A percentile compares a stretch with the other conserved stretches of the same genome.
These are phyloP conservation scores for Fusarium subglutinans DNA, from an alignment of 2,329 filamentous ascomycete genomes.

Conservation along the genomic window DNA sequence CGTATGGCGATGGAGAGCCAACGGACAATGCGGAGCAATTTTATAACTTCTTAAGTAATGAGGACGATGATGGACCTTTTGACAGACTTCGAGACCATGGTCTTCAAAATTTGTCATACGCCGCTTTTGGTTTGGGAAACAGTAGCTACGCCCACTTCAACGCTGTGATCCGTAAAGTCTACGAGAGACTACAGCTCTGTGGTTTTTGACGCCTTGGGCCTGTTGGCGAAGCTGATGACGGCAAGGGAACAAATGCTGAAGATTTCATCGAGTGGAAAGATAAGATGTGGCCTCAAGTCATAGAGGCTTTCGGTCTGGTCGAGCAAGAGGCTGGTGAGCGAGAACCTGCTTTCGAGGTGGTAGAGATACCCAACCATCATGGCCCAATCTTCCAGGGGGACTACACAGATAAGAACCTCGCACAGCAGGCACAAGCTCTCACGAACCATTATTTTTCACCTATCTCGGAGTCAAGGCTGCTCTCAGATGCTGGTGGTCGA, in stretches of 20 bases:
- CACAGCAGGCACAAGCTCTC: background rate
- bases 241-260: background rate
- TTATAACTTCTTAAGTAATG: rapidly evolving
- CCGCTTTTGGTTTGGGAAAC: background rate
- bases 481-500: background rate
- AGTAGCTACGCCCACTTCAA: background rate
- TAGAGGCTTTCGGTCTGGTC: rapidly evolving
- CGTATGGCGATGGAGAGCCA: background rate
- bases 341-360: background rate
- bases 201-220: background rate
- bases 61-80: background rate
- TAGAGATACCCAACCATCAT: rapidly evolving
- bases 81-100: background rate
- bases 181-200: background rate
- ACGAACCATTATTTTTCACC: background rate
- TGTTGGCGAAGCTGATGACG: background rate
- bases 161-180: background rate
- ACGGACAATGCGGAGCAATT: background rate
- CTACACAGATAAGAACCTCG: background rate
- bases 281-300: background rate
- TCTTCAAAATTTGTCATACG: background rate
- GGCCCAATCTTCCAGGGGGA: background rate
- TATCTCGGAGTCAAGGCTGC: background rate
- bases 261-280: background rate
- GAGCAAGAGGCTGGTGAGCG: background rate